phyloP scores from a whole-genome alignment of 805 yeast species.

The Hanseniaspora meyeri region DNA sequence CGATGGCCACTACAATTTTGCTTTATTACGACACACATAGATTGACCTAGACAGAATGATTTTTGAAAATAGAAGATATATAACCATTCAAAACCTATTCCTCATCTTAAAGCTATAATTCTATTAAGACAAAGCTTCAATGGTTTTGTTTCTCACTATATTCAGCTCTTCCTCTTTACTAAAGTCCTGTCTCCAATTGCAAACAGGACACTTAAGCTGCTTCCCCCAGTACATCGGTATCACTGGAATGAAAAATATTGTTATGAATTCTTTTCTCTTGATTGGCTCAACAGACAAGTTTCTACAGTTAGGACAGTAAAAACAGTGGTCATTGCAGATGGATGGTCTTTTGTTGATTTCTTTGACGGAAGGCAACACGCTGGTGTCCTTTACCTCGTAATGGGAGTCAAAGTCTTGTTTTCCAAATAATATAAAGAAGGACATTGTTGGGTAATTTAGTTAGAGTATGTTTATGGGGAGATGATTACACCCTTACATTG shows the following conservation, averaged over 20 bases:
- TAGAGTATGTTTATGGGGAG: background rate
- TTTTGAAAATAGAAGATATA: too few species aligned
- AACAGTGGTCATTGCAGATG: constrained; percentile 16
- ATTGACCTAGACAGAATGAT: too few species aligned
- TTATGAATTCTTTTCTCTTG: constrained; percentile 41
- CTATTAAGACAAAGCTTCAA: background rate
- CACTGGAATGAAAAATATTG: constrained; percentile 43
- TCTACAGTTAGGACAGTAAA: constrained; percentile 48
- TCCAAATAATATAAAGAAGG: constrained; percentile 29
- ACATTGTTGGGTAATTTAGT: constrained; percentile 1
- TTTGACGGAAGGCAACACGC: background rate
- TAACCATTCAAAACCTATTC: too few species aligned
- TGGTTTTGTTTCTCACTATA: constrained; percentile 21
- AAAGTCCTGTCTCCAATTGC: constrained; percentile 37
- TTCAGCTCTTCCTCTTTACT: constrained; percentile 24
- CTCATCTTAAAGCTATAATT: background rate
- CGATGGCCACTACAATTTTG: background rate
- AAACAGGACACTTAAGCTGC: constrained; percentile 39
- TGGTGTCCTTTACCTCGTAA: constrained; percentile 19
- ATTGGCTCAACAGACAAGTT: constrained; percentile 43
- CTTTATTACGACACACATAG: background rate
- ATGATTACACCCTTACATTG: background rate
- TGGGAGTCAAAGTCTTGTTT: constrained; percentile 25
- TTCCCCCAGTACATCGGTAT: constrained; percentile 43
- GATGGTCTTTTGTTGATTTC: constrained; percentile 5